Evolutionary conservation across 768 basidiomycete genomes (phyloP), one percentile per base, ranked within the genome.

Genomic region (Leccinum longicurvipes): DNA sequence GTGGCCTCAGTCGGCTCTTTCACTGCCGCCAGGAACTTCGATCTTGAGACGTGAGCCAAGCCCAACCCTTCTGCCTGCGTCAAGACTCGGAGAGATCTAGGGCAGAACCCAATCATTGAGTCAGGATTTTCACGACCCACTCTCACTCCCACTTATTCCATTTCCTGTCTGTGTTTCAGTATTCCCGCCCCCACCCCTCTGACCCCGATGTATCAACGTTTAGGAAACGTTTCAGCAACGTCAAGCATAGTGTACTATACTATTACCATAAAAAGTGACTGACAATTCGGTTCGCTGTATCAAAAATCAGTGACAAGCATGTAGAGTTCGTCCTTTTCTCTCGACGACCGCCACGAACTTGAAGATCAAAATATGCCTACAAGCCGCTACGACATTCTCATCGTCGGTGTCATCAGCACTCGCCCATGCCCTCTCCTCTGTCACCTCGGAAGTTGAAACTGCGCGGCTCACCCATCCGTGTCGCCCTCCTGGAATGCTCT

Each of bases 401-500:
- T 98, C 67, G 86, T 98, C 70, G 96, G 96, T 54, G 93, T 91
- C 7, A 96, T 86, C 83, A 41, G 82, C 93, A 0, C 82, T 99
- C 47, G 93, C 94, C 6, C 86, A 92, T 67, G 87, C 88, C 0
- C 87, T 99, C 41, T 84, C 92, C 4, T 77, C 79, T 1, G 64
- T 81, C 10, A 76, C 80, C 3, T 65, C 70, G n/a, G n/a, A n/a
- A n/a, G n/a, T n/a, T n/a, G 3, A 61, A 70, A 50, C 58, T 67
- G 39, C 77, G 82, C 41, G 48, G 71, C 19, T 74, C 75, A 51
- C 87, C 87, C 14, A 81, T 93, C 19, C 82, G 85, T 21, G 86
- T 98, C 61, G 87, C 87, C 17, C 75, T 98, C 0, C 77, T 99
- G 53, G 97, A 99, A 72, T 86, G 96, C 11, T 96, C 95, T 14